Evolutionary conservation across 495 filamentous ascomycete genomes (phyloP).

Genomic region (Penicillium simplicissimum): DNA sequence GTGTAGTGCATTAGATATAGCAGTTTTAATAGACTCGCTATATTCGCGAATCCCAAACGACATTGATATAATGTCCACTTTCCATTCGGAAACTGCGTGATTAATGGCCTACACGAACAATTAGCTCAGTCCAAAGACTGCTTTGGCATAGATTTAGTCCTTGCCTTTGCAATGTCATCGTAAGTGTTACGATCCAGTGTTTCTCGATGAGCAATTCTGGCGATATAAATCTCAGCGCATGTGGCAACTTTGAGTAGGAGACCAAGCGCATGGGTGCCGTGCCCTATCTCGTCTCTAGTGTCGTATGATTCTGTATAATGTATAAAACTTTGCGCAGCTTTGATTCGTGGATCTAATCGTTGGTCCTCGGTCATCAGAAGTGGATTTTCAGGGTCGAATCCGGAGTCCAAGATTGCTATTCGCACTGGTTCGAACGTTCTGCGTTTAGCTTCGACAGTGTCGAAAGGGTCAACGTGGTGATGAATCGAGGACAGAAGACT

Average conservation of each 20-base stretch:
- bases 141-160: conserved; percentile 2
- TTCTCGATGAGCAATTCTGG: conserved; percentile 27
- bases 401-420: conserved; percentile 38
- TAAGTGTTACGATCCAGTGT: conserved; percentile 25
- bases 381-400: conserved; percentile 31
- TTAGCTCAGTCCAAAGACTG: conserved; percentile 20
- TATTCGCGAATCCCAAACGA: conserved; percentile 36
- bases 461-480: conserved; percentile 23
- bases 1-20: conserved; percentile 28
- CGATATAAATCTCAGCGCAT: conserved; percentile 36
- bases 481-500: conserved; percentile 25
- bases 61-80: conserved; percentile 41
- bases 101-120: conserved; percentile 30
- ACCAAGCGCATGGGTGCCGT: conserved; percentile 36
- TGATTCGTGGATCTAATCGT: conserved; percentile 26
- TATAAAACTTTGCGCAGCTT: conserved; percentile 28
- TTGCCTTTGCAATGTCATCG: conserved; percentile 30
- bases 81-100: conserved; percentile 33
- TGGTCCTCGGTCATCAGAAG: conserved; percentile 22
- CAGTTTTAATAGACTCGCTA: conserved; percentile 25
- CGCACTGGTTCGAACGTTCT: conserved; percentile 31
- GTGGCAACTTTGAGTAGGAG: conserved; percentile 33
- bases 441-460: too few species aligned
- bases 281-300: conserved; percentile 34
- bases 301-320: conserved; percentile 22